Percentiles rank a stretch among this genome's conserved stretches.
phyloP scores from a whole-genome alignment of 2,329 filamentous ascomycete species.

The Pestalotiopsis sp. region DNA sequence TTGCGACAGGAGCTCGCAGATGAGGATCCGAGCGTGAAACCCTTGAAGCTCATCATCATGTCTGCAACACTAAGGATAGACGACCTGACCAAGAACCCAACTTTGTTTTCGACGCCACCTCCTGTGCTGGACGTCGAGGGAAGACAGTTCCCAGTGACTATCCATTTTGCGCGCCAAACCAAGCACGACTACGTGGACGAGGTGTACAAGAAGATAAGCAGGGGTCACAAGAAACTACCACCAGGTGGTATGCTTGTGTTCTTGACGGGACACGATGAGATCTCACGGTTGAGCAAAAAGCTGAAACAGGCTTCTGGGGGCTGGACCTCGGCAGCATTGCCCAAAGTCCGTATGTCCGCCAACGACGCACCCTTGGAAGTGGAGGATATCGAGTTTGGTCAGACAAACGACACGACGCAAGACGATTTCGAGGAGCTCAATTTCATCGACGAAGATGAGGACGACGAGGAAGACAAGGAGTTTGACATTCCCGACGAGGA shows the following conservation, averaged over 20 bases:
- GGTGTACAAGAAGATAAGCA: constrained; percentile 80
- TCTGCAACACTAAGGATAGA: constrained; percentile 90
- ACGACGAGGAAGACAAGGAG: constrained; percentile 65
- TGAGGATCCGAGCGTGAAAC: constrained; percentile 70
- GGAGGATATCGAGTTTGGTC: constrained; percentile 84
- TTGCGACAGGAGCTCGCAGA: constrained; percentile 72
- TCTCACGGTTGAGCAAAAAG: constrained; percentile 76
- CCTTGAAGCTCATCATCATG: constrained; percentile 96
- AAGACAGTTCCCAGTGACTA: constrained; percentile 84
- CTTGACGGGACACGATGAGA: constrained; percentile 91
- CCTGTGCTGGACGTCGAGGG: constrained; percentile 89
- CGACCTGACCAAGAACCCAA: constrained; percentile 83
- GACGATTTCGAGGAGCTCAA: constrained; percentile 55
- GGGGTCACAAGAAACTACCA: constrained; percentile 86
- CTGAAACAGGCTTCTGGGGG: constrained; percentile 68
- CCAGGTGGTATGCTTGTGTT: constrained; percentile 92
- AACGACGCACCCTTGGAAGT: constrained; percentile 77
- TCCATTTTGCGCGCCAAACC: constrained; percentile 84
- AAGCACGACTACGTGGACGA: constrained; percentile 89
- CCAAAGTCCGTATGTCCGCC: constrained; percentile 73
- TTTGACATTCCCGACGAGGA: constrained; percentile 70
- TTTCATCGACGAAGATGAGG: constrained; percentile 56
- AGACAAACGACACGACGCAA: constrained; percentile 67
- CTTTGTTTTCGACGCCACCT: constrained; percentile 75
- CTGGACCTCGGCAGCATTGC: constrained; percentile 55